Percentiles rank a stretch among this genome's conserved stretches.
Evolutionary conservation across 805 yeast species (phyloP).

Genomic region (Clavispora santaluciae): DNA sequence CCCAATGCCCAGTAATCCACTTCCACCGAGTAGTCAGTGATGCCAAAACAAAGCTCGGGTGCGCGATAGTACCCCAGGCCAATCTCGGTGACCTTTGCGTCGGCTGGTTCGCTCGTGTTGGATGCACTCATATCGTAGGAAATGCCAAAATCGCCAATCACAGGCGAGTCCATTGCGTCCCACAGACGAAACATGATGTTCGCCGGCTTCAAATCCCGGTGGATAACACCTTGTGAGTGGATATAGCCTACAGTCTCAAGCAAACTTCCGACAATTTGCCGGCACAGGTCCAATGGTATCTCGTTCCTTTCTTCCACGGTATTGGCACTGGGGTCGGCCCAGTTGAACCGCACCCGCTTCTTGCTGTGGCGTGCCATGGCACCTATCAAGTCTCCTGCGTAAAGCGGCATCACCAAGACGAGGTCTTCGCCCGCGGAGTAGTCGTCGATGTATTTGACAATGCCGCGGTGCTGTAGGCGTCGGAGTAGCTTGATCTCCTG

Average conservation of each 20-base stretch:
- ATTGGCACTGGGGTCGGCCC: conserved; percentile 18
- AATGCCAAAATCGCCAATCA: conserved; percentile 65
- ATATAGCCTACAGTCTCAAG: conserved; percentile 23
- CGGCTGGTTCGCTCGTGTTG: conserved; percentile 36
- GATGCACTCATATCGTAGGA: conserved; percentile 20
- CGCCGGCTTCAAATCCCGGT: conserved; percentile 39
- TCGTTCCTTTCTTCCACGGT: conserved; percentile 8
- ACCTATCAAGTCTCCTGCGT: conserved; percentile 22
- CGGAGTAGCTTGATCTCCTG: conserved; percentile 27
- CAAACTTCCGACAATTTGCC: conserved; percentile 15
- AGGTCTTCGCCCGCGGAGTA: conserved; percentile 28
- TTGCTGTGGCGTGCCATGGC: conserved; percentile 19
- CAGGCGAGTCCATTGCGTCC: conserved; percentile 19
- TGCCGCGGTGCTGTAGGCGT: conserved; percentile 12
- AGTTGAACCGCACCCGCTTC: conserved; percentile 21
- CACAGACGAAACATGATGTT: conserved; percentile 27
- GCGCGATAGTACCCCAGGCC: conserved; percentile 67
- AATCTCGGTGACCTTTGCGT: conserved; percentile 48
- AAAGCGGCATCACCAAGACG: conserved; percentile 29
- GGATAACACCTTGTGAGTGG: conserved; percentile 33
- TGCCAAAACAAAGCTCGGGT: conserved; percentile 67
- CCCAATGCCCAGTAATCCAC: conserved; percentile 76
- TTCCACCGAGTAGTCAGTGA: conserved; percentile 46
- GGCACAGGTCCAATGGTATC: conserved; percentile 11
- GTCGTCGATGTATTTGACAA: conserved; percentile 16